Evolutionary conservation across 352 stramenopile genomes (phyloP).

Genomic region (Chrysophaeum taylorii): DNA sequence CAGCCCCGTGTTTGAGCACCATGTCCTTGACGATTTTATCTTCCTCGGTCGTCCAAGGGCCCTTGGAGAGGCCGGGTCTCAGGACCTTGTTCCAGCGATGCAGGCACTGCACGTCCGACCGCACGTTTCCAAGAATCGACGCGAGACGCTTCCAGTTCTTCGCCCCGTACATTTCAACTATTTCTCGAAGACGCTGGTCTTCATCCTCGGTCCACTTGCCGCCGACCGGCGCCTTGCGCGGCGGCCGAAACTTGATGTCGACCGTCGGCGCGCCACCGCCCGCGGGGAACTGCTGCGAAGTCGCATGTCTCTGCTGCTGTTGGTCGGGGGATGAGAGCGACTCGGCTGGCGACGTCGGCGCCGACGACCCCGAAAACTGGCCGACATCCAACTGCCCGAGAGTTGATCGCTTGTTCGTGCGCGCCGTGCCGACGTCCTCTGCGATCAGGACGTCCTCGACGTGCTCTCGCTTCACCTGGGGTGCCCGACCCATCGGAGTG

Average conservation of each 20-base stretch:
- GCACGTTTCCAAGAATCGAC: slow-evolving; percentile 60
- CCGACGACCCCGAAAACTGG: too few species aligned
- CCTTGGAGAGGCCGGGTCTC: slow-evolving; percentile 80
- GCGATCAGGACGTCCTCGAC: neutral
- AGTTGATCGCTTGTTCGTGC: too few species aligned
- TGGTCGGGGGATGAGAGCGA: neutral
- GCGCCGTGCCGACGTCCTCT: neutral
- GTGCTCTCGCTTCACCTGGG: slow-evolving; percentile 11
- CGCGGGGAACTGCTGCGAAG: neutral
- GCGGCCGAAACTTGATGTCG: slow-evolving; percentile 13
- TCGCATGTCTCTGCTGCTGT: neutral
- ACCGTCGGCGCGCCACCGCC: neutral
- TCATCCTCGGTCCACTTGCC: slow-evolving; percentile 71
- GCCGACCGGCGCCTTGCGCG: slow-evolving; percentile 11
- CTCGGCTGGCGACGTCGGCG: neutral
- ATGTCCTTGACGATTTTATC: slow-evolving; percentile 63
- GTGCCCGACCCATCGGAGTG: slow-evolving; percentile 4
- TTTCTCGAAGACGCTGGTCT: slow-evolving; percentile 66
- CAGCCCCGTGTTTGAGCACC: slow-evolving; percentile 46
- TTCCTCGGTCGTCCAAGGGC: slow-evolving; percentile 84
- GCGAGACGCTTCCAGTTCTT: slow-evolving; percentile 90
- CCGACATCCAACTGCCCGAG: too few species aligned
- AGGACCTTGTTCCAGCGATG: slow-evolving; percentile 57
- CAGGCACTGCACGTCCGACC: slow-evolving; percentile 46
- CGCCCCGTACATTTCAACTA: slow-evolving; percentile 71